Evolutionary conservation across 768 basidiomycete species (phyloP), one percentile per base, ranked within the genome.

Genomic region (Suillus fuscotomentosus): DNA sequence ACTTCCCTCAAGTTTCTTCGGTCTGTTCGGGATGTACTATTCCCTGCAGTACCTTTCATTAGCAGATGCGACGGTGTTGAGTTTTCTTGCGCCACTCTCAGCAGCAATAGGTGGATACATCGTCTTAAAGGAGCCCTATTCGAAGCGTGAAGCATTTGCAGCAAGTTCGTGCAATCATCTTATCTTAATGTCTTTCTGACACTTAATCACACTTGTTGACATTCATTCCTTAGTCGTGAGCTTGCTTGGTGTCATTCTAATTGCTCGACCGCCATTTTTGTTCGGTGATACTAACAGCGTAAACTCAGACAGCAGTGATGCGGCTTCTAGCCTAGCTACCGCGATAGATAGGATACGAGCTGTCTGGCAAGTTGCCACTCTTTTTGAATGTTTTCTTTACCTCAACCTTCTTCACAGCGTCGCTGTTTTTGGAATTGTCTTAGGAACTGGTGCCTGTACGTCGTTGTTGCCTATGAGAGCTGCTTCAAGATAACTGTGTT

Each of bases 51-150:
- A 89, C 73, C 82, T 95, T 4, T 89, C 90, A 0, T 79, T 95
- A 0, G 89, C 90, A 1, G 94, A 95, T 72, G 86, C 91, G 0
- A 88, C 87, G 0, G 89, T 91, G 5, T 77, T 97, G 55, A 87
- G 87, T 0, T 95, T 94, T 77, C 78, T 95, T 5, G 73, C 83
- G 0, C 94, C 94, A 0, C 82, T 88, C 60, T 80, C 81, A 47
- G 89, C 87, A 0, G 86, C 85, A 0, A 71, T 91, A 9, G 77
- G 86, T 7, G 92, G 86, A 4, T 83, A 84, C 15, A 67, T 90
- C 2, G 79, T 91, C 20, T 74, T 91, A 17, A 82, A 84, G 31
- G 94, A 95, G 69, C 73, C 70, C 0, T 83, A 90, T 65, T 81
- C 82, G 3, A 75, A 74, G 56, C 81, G 76, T 65, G 86, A 92